phyloP scores from a whole-genome alignment of 2,329 filamentous ascomycete species.

The Exophiala xenobiotica region DNA sequence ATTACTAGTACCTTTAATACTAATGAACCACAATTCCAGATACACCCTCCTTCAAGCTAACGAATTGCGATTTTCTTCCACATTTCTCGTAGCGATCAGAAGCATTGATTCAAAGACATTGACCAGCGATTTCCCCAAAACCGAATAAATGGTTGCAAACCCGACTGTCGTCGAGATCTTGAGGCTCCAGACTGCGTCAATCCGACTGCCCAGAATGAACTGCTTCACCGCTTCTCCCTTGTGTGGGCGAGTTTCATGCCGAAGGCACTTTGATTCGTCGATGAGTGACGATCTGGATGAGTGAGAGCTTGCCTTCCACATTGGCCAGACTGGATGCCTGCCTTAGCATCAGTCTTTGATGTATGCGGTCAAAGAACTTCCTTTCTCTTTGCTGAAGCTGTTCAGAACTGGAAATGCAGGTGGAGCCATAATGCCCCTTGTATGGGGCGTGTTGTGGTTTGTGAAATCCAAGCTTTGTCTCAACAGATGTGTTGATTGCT shows the following conservation, averaged over 20 bases:
- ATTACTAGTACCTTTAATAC: too few relatives aligned
- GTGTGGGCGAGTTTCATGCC: constrained; percentile 6
- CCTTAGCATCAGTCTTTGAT: constrained; percentile 9
- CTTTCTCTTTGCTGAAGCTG: not conserved
- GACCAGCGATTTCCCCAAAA: not conserved
- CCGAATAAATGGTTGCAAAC: not conserved
- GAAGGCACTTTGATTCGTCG: constrained; percentile 19
- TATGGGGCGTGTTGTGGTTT: not conserved
- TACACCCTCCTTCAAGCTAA: too few relatives aligned
- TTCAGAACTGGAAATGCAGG: not conserved
- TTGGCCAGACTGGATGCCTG: constrained; percentile 20
- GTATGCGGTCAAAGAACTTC: constrained; percentile 15
- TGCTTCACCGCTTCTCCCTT: constrained; percentile 23
- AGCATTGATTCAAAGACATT: too few relatives aligned
- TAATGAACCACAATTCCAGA: too few relatives aligned
- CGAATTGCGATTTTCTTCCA: too few relatives aligned
- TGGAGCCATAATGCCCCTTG: constrained; percentile 9
- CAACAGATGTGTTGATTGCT: constrained; percentile 11
- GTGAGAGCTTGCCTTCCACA: constrained; percentile 11
- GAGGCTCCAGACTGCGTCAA: constrained; percentile 11
- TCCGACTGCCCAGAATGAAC: constrained; percentile 15
- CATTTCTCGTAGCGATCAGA: too few relatives aligned
- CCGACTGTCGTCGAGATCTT: not conserved
- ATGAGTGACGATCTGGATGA: constrained; percentile 6
- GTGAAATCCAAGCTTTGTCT: constrained; percentile 12